These are phyloP conservation scores for Boletus semigastroideus DNA, from an alignment of 1,284 basidiomycete species.

Conservation along the genomic window DNA sequence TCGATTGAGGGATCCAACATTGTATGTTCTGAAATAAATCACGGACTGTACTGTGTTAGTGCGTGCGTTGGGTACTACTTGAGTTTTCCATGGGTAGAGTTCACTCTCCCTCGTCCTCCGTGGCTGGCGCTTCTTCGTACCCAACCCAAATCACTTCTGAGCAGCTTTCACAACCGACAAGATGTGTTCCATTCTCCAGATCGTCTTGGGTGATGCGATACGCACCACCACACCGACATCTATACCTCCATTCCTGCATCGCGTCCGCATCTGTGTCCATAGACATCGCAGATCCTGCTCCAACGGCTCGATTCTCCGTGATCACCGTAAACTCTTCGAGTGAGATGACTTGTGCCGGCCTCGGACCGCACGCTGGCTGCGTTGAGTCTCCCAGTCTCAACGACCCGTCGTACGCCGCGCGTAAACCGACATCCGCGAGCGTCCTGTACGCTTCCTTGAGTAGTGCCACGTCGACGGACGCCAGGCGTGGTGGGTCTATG, in stretches of 20 bases:
- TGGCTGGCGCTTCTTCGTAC: conserved; percentile 49
- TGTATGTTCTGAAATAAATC: not conserved
- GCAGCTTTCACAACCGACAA: conserved; percentile 67
- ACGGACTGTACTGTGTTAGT: not conserved
- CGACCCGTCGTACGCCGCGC: conserved; percentile 50
- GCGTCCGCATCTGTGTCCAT: conserved; percentile 1
- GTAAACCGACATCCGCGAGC: conserved; percentile 40
- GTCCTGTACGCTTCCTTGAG: conserved; percentile 63
- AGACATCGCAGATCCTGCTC: conserved; percentile 8
- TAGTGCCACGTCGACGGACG: conserved; percentile 46
- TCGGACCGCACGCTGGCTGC: conserved; percentile 38
- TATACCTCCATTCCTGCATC: conserved; percentile 47
- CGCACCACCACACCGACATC: conserved; percentile 68
- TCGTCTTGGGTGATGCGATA: conserved; percentile 57
- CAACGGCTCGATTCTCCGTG: not conserved
- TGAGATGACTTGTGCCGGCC: conserved; percentile 76
- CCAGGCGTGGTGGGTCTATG: too few relatives aligned
- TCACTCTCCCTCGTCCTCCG: conserved; percentile 5
- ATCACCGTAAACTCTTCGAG: conserved; percentile 60
- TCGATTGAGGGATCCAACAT: conserved; percentile 23
- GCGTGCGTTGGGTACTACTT: too few relatives aligned
- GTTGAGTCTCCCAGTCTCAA: conserved; percentile 6
- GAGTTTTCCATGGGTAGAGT: not conserved
- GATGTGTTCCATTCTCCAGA: conserved; percentile 65
- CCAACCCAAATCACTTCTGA: conserved; percentile 80